Percentiles rank a stretch among this genome's conserved stretches.
phyloP scores from a whole-genome alignment of 305 asterid species.

The Euphrasia arctica region DNA sequence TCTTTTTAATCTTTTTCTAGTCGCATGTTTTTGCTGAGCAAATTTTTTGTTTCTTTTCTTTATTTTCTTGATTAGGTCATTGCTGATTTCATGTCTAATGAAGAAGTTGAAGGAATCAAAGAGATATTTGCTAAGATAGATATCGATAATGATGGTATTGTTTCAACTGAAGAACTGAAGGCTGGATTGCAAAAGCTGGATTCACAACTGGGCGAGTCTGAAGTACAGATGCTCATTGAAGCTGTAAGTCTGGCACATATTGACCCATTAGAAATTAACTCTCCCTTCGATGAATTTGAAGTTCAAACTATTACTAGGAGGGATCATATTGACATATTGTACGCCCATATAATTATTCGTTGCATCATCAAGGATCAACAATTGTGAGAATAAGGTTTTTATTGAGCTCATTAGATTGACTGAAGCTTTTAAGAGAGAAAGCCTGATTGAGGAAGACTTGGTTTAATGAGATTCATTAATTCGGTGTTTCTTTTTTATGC shows the following conservation, averaged over 20 bases:
- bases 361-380: neutral
- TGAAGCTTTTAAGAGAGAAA: neutral
- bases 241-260: slow-evolving; percentile 55
- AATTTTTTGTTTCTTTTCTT: slow-evolving; percentile 18
- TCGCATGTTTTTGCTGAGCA: slow-evolving; percentile 20
- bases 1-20: slow-evolving; percentile 22
- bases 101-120: slow-evolving; percentile 89
- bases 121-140: slow-evolving; percentile 84
- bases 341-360: slow-evolving; percentile 3
- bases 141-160: slow-evolving; percentile 78
- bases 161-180: slow-evolving; percentile 74
- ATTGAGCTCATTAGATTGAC: neutral
- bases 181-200: slow-evolving; percentile 63
- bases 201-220: slow-evolving; percentile 68
- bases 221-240: slow-evolving; percentile 78
- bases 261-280: slow-evolving; percentile 19
- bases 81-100: slow-evolving; percentile 91
- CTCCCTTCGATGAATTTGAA: slow-evolving; percentile 4
- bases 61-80: slow-evolving; percentile 56
- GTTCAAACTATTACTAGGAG: neutral
- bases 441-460: neutral
- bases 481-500: no score
- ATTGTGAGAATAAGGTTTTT: neutral
- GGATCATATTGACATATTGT: slow-evolving; percentile 22
- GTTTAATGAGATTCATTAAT: no score